Conservation (phyloP, 768 basidiomycete species). For the Russula ochroleuca region DNA sequence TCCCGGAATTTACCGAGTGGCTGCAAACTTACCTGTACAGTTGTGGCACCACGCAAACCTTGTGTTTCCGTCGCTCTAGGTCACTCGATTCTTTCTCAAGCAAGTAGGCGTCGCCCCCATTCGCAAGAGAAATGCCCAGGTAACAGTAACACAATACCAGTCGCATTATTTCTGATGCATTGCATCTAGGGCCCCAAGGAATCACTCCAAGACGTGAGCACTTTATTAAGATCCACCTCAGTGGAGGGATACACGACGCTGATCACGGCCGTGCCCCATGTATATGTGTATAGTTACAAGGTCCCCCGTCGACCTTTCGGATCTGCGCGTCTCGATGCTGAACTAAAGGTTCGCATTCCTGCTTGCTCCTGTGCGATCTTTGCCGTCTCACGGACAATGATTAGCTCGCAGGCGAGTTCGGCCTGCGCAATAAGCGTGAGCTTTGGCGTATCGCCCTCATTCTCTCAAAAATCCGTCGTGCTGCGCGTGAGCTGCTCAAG, state of each 20-base stretch:
- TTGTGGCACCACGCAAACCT: constrained; percentile 42
- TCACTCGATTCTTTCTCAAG: constrained; percentile 29
- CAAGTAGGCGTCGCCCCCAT: constrained; percentile 20
- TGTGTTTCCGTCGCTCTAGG: constrained; percentile 34
- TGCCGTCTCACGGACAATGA: background rate
- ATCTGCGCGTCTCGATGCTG: constrained; percentile 97
- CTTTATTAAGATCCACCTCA: constrained; percentile 55
- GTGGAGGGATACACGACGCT: constrained; percentile 64
- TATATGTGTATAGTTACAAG: constrained; percentile 73
- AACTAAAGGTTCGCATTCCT: constrained; percentile 74
- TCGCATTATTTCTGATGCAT: constrained; percentile 28
- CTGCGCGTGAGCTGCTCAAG: constrained; percentile 99
- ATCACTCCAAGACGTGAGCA: constrained; percentile 92
- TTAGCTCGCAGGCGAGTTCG: constrained; percentile 99
- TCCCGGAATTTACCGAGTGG: constrained; percentile 62
- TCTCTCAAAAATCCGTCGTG: constrained; percentile 99
- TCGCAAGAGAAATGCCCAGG: constrained; percentile 83
- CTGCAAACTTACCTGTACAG: constrained; percentile 59
- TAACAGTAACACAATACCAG: constrained; percentile 40
- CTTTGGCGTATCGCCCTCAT: constrained; percentile 99
- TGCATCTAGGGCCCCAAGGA: constrained; percentile 73
- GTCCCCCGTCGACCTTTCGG: constrained; percentile 97
- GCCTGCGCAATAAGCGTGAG: constrained; percentile 99
- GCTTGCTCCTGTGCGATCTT: background rate
- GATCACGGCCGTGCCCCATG: constrained; percentile 63